A percentile compares a stretch with the other conserved stretches of the same genome.
phyloP scores from a whole-genome alignment of 257 asterid species.

The Nicotiana sylvestris region DNA sequence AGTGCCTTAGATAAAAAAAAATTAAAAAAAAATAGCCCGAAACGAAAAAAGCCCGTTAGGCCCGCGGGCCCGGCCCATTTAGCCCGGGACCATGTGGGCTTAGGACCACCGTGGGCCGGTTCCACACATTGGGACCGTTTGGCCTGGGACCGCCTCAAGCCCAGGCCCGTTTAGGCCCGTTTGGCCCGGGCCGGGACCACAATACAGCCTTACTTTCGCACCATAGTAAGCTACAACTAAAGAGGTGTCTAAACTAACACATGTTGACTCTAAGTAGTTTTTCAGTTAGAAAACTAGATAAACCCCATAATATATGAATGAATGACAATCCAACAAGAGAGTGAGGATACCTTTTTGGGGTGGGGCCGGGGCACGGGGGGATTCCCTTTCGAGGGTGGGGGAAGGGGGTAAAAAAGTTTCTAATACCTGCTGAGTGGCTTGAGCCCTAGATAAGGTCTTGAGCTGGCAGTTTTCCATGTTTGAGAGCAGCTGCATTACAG shows the following conservation, averaged over 20 bases:
- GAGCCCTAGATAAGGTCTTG: constrained; percentile 43
- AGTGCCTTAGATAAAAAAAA: too few relatives aligned
- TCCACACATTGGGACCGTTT: too few relatives aligned
- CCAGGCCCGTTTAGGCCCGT: too few relatives aligned
- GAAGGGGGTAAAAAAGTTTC: background rate
- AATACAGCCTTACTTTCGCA: background rate
- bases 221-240: background rate
- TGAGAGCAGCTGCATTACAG: constrained; percentile 72
- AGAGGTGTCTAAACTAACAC: background rate
- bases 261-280: background rate
- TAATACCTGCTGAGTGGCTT: constrained; percentile 40
- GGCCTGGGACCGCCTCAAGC: too few relatives aligned
- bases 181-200: too few relatives aligned
- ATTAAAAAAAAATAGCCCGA: too few relatives aligned
- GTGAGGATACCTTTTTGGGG: background rate
- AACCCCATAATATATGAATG: background rate
- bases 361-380: background rate
- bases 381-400: too few relatives aligned
- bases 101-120: too few relatives aligned
- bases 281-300: background rate
- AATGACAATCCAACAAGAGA: background rate
- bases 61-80: too few relatives aligned
- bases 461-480: constrained; percentile 71
- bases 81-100: too few relatives aligned
- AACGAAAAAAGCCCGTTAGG: too few relatives aligned